Evolutionary conservation across 352 stramenopile genomes (phyloP).

Genomic region (Phytophthora constricta): DNA sequence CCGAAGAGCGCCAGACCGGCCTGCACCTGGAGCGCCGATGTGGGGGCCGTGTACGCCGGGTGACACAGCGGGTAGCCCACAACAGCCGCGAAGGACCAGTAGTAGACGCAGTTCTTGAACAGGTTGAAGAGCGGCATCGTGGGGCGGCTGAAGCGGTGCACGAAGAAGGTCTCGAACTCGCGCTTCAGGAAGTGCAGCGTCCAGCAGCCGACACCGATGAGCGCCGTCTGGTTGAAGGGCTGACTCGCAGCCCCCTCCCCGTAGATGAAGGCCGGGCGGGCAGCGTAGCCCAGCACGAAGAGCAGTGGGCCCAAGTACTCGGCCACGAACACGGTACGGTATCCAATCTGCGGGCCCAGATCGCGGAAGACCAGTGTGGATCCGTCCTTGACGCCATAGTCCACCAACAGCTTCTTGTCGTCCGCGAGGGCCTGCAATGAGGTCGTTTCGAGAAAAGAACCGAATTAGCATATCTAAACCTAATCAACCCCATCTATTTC

Average conservation of each 20-base stretch:
- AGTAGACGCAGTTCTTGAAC: conserved; percentile 93
- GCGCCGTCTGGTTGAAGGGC: conserved; percentile 51
- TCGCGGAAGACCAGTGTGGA: conserved; percentile 78
- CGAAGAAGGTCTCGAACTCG: conserved; percentile 89
- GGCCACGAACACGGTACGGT: conserved; percentile 87
- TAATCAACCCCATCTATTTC: not conserved
- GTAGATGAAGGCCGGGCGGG: conserved; percentile 78
- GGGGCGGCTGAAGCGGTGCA: conserved; percentile 87
- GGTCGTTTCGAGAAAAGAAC: conserved; percentile 1
- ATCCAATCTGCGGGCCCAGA: conserved; percentile 87
- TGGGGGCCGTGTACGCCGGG: conserved; percentile 64
- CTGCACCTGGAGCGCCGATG: conserved; percentile 58
- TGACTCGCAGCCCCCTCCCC: conserved; percentile 46
- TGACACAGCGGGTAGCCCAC: conserved; percentile 88
- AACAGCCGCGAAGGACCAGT: conserved; percentile 85
- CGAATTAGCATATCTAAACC: not conserved
- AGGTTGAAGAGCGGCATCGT: conserved; percentile 91
- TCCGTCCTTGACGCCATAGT: conserved; percentile 61
- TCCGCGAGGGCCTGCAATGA: conserved; percentile 60
- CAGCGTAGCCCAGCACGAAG: conserved; percentile 83
- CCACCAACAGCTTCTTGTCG: conserved; percentile 60
- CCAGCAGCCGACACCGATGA: conserved; percentile 70
- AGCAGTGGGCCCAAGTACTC: conserved; percentile 89
- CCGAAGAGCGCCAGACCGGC: conserved; percentile 66
- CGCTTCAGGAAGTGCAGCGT: conserved; percentile 88